Conservation (phyloP, 495 filamentous ascomycete genomes). For the Penicillium pancosmium region DNA sequence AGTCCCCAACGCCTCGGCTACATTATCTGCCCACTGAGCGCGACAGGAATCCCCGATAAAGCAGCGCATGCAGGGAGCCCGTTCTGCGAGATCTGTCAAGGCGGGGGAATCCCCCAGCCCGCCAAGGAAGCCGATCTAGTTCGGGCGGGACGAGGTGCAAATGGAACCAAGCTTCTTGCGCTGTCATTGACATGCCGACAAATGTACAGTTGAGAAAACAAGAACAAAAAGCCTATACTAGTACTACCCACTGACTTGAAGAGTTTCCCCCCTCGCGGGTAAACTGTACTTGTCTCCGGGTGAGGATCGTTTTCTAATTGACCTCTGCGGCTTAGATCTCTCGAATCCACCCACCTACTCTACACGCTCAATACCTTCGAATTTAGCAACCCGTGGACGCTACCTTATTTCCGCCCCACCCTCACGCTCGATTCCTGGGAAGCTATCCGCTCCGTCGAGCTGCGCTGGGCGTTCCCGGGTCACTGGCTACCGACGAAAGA, state of each 20-base stretch:
- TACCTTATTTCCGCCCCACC: constrained; percentile 46
- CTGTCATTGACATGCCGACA: constrained; percentile 30
- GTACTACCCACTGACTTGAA: neutral
- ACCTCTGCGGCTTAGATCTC: constrained; percentile 29
- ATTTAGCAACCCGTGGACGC: constrained; percentile 52
- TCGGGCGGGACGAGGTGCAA: neutral
- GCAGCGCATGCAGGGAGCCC: constrained; percentile 5
- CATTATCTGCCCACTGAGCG: constrained; percentile 34
- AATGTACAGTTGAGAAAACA: constrained; percentile 20
- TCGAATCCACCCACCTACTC: constrained; percentile 43
- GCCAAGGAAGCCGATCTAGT: constrained; percentile 19
- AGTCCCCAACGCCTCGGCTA: constrained; percentile 37
- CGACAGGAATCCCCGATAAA: neutral
- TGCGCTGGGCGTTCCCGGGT: constrained; percentile 51
- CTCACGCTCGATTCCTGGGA: constrained; percentile 37
- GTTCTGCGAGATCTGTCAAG: constrained; percentile 44
- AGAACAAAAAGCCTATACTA: no score
- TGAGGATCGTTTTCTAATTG: neutral
- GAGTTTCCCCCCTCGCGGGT: neutral
- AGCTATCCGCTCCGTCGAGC: constrained; percentile 40
- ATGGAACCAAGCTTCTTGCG: constrained; percentile 16
- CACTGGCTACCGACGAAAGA: constrained; percentile 52
- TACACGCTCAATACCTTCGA: constrained; percentile 46
- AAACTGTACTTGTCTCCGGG: neutral
- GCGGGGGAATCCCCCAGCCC: constrained; percentile 31